These are phyloP conservation scores for Aaosphaeria pasadenensis DNA, from an alignment of 2,329 filamentous ascomycete genomes.

Conservation along the genomic window DNA sequence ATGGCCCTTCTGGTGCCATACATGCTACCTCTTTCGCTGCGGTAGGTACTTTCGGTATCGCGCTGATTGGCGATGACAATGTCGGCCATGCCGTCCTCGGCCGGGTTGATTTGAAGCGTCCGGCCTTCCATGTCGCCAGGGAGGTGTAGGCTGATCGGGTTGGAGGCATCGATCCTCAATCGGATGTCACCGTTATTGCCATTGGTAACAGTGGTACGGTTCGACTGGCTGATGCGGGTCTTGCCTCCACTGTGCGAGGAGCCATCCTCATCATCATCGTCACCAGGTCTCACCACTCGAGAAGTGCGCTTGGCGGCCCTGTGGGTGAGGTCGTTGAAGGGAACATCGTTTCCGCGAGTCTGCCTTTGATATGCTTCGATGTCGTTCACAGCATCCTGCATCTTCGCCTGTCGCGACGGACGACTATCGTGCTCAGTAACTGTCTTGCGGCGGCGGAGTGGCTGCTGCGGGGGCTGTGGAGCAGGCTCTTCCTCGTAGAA, in stretches of 20 bases:
- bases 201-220: slow-evolving; percentile 25
- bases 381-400: slow-evolving; percentile 10
- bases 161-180: slow-evolving; percentile 31
- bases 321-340: slow-evolving; percentile 26
- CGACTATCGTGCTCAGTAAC: neutral
- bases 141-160: slow-evolving; percentile 30
- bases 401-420: neutral
- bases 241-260: slow-evolving; percentile 28
- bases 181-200: slow-evolving; percentile 29
- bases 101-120: slow-evolving; percentile 29
- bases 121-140: slow-evolving; percentile 39
- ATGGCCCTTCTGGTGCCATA: slow-evolving; percentile 16
- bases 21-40: slow-evolving; percentile 26
- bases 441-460: neutral
- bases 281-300: slow-evolving; percentile 6
- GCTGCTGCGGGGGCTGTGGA: neutral
- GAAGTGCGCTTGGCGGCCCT: slow-evolving; percentile 25
- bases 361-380: slow-evolving; percentile 30
- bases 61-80: slow-evolving; percentile 30
- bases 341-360: slow-evolving; percentile 23
- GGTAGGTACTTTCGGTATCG: slow-evolving; percentile 20
- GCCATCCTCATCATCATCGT: slow-evolving; percentile 8
- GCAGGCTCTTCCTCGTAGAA: neutral
- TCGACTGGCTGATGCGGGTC: slow-evolving; percentile 23
- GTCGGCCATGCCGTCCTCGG: slow-evolving; percentile 35